phyloP scores from a whole-genome alignment of 306 rosid genomes.

The Mimosa bimucronata region DNA sequence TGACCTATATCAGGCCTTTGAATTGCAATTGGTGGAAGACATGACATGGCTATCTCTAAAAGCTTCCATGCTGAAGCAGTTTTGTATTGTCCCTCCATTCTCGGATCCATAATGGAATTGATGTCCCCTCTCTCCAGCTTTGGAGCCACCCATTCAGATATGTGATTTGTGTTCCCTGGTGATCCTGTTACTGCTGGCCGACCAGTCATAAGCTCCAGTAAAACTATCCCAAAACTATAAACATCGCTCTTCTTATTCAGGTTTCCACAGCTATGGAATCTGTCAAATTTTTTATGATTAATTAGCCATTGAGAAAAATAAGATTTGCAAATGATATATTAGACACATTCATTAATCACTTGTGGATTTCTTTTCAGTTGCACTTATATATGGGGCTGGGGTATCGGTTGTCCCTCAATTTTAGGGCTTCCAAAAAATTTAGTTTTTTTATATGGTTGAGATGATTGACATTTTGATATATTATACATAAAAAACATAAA shows the following conservation, averaged over 20 bases:
- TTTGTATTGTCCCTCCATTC: constrained; percentile 28
- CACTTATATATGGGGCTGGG: neutral
- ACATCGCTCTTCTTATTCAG: neutral
- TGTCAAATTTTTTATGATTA: neutral
- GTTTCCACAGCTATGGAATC: neutral
- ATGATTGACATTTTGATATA: too few species aligned
- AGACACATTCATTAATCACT: too few species aligned
- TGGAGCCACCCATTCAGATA: constrained; percentile 22
- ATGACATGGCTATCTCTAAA: constrained; percentile 2
- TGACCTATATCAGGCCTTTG: constrained; percentile 1
- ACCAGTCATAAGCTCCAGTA: constrained; percentile 38
- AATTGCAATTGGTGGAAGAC: neutral
- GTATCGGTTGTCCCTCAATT: too few species aligned
- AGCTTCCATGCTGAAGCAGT: constrained; percentile 8
- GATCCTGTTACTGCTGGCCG: constrained; percentile 18
- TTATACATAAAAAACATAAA: too few species aligned
- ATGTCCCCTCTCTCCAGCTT: constrained; percentile 25
- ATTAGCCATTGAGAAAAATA: neutral
- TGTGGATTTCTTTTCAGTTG: neutral
- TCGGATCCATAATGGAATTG: constrained; percentile 13
- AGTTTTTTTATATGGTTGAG: too few species aligned
- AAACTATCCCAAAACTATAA: constrained; percentile 37
- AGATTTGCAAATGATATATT: neutral
- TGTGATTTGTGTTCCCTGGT: neutral
- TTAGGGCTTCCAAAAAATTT: too few species aligned